Percentiles rank a stretch among this genome's conserved stretches.
These are phyloP conservation scores for Rubia occidens DNA, from an alignment of 305 asterid species.

Conservation along the genomic window DNA sequence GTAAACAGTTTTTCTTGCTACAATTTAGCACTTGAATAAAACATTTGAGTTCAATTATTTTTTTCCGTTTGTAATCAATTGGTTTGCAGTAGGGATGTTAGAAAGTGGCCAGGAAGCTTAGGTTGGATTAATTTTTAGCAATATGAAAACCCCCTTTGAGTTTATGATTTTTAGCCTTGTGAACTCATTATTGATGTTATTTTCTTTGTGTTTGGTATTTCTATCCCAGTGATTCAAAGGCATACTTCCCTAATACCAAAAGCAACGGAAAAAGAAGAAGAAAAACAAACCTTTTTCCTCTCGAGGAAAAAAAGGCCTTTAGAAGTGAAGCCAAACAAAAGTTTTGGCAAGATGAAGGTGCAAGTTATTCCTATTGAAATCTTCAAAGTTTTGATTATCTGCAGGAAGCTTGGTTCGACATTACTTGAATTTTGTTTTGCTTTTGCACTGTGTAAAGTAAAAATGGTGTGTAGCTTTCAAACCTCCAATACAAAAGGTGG, in stretches of 20 bases:
- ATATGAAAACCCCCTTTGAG: too few species aligned
- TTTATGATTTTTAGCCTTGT: neutral
- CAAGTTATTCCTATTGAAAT: slow-evolving; percentile 45
- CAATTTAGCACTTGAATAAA: too few species aligned
- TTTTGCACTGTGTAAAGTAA: slow-evolving; percentile 75
- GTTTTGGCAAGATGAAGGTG: slow-evolving; percentile 68
- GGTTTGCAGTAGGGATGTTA: too few species aligned
- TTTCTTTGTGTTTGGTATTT: neutral
- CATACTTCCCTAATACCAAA: slow-evolving; percentile 13
- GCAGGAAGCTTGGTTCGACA: neutral
- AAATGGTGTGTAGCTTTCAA: slow-evolving; percentile 58
- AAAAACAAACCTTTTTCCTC: slow-evolving; percentile 4
- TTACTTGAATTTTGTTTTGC: neutral
- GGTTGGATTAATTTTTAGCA: too few species aligned
- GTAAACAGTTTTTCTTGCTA: too few species aligned
- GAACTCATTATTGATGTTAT: slow-evolving; percentile 12
- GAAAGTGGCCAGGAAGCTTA: too few species aligned
- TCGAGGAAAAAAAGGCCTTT: slow-evolving; percentile 43
- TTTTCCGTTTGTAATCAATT: too few species aligned
- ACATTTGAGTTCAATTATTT: too few species aligned
- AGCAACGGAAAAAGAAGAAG: neutral
- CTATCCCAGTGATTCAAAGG: slow-evolving; percentile 55
- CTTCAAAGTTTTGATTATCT: neutral
- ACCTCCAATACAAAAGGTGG: slow-evolving; percentile 57
- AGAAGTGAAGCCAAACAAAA: slow-evolving; percentile 60